Percentiles rank a stretch among this genome's conserved stretches.
phyloP scores from a whole-genome alignment of 768 basidiomycete genomes.

The Pleurotus eryngii region DNA sequence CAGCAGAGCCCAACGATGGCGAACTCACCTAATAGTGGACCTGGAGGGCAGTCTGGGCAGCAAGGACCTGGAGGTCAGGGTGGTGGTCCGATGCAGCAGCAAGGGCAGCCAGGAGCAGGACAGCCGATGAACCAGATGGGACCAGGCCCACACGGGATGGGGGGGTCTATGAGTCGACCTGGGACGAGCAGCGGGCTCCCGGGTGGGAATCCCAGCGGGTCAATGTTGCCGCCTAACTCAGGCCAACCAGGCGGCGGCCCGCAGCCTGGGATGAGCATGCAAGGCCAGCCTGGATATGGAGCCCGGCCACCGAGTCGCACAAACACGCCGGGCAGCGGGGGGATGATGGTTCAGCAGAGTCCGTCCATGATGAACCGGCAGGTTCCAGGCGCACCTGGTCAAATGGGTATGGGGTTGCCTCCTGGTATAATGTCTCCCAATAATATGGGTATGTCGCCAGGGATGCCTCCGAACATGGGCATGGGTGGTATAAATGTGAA shows the following conservation, averaged over 20 bases:
- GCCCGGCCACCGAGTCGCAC: slow-evolving; percentile 65
- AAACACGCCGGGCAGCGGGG: slow-evolving; percentile 43
- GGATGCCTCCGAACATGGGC: slow-evolving; percentile 15
- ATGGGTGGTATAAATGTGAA: too few species aligned
- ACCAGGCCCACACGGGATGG: slow-evolving; percentile 37
- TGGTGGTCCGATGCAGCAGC: slow-evolving; percentile 14
- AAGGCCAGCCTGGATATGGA: slow-evolving; percentile 17
- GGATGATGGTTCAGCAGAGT: slow-evolving; percentile 51
- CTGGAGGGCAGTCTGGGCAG: slow-evolving; percentile 9
- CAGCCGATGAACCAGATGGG: slow-evolving; percentile 48
- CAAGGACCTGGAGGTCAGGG: slow-evolving; percentile 2
- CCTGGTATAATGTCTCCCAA: slow-evolving; percentile 6
- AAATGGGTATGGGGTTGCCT: slow-evolving; percentile 13
- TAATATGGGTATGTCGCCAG: slow-evolving; percentile 5
- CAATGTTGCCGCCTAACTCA: slow-evolving; percentile 48
- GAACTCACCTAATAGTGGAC: neutral
- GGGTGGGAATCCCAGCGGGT: slow-evolving; percentile 28
- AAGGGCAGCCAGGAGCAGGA: slow-evolving; percentile 14
- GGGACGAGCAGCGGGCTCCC: neutral
- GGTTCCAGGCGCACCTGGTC: slow-evolving; percentile 27
- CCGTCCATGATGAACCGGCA: slow-evolving; percentile 53
- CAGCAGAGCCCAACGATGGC: slow-evolving; percentile 6
- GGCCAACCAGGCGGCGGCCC: slow-evolving; percentile 20
- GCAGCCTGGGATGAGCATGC: slow-evolving; percentile 6
- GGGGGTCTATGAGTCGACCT: slow-evolving; percentile 5